Evolutionary conservation across 2,329 filamentous ascomycete genomes (phyloP).

Genomic region (Fusarium duplospermum): DNA sequence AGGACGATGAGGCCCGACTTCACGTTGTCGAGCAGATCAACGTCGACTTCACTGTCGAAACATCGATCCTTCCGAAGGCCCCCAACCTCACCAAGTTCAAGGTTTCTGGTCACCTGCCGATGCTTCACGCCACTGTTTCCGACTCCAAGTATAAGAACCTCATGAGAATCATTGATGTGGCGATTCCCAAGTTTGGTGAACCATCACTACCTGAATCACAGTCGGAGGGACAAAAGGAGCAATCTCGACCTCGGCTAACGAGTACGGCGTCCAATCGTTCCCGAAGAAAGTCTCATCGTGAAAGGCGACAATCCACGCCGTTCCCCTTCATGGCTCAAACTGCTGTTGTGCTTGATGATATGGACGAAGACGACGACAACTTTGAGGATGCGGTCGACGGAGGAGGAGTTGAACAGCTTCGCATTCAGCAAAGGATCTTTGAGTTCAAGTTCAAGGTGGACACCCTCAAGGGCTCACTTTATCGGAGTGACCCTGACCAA

Average conservation of each 20-base stretch:
- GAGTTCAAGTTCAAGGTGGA: constrained; percentile 98
- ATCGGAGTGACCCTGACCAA: constrained; percentile 83
- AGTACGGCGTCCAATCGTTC: constrained; percentile 61
- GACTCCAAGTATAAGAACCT: constrained; percentile 97
- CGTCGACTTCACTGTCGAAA: constrained; percentile 95
- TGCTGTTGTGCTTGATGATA: constrained; percentile 83
- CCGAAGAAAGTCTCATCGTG: constrained; percentile 57
- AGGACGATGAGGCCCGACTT: constrained; percentile 75
- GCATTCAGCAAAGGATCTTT: constrained; percentile 89
- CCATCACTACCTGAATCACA: constrained; percentile 42
- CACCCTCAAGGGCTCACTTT: constrained; percentile 91
- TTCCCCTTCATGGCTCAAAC: constrained; percentile 80
- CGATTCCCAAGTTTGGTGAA: constrained; percentile 82
- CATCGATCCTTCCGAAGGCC: constrained; percentile 95
- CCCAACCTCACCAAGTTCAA: constrained; percentile 92
- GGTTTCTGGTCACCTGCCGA: constrained; percentile 89
- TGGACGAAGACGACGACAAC: constrained; percentile 74
- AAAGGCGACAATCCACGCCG: constrained; percentile 73
- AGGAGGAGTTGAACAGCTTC: constrained; percentile 67
- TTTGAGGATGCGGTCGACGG: constrained; percentile 76
- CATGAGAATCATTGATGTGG: constrained; percentile 96
- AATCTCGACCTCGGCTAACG: constrained; percentile 56
- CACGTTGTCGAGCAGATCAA: constrained; percentile 98
- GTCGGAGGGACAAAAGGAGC: constrained; percentile 42
- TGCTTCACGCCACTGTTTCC: constrained; percentile 90